Conservation (phyloP, 768 basidiomycete species). For the Collybia nuda region DNA sequence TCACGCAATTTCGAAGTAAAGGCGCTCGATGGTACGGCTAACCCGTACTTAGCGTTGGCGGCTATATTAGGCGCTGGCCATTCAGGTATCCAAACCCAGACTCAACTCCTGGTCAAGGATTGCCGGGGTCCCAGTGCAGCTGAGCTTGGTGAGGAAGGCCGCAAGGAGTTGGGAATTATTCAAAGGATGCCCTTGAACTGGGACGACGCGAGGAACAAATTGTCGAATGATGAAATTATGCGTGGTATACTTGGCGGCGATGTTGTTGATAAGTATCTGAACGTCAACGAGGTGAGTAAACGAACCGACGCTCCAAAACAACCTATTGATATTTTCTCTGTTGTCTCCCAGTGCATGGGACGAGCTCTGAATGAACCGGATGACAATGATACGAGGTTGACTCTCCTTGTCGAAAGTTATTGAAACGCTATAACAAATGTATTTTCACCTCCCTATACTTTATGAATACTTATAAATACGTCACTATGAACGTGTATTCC, state of each 20-base stretch:
- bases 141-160: constrained; percentile 43
- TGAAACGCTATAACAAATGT: too few species aligned
- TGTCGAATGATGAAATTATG: constrained; percentile 37
- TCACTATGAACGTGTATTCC: too few species aligned
- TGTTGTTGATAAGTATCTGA: constrained; percentile 44
- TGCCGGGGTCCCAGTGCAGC: constrained; percentile 35
- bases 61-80: constrained; percentile 55
- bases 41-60: constrained; percentile 59
- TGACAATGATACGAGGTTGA: too few species aligned
- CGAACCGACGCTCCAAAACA: background rate
- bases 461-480: too few species aligned
- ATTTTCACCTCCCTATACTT: too few species aligned
- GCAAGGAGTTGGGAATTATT: constrained; percentile 44
- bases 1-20: constrained; percentile 65
- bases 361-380: too few species aligned
- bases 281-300: constrained; percentile 46
- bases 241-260: constrained; percentile 41
- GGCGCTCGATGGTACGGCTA: constrained; percentile 62
- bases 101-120: constrained; percentile 36
- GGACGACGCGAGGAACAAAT: constrained; percentile 42
- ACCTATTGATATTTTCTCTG: too few species aligned
- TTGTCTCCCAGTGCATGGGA: too few species aligned
- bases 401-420: too few species aligned
- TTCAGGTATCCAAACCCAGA: constrained; percentile 41
- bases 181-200: constrained; percentile 49